phyloP scores from a whole-genome alignment of 192 early-diverging fungal species.

The Coemansia sp. region DNA sequence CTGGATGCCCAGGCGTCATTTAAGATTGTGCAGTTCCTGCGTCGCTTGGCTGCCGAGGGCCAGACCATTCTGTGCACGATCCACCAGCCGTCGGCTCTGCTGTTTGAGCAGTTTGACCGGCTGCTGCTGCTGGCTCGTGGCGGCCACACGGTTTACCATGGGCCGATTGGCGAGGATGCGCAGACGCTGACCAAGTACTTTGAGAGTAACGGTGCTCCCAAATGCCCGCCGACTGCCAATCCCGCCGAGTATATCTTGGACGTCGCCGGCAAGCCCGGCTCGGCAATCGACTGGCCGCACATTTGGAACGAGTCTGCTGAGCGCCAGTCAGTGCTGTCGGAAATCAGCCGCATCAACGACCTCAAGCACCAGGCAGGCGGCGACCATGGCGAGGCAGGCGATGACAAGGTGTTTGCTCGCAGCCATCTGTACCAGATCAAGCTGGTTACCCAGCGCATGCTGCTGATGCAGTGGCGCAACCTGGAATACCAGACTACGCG shows the following conservation, averaged over 20 bases:
- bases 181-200: constrained; percentile 69
- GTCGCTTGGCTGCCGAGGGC: constrained; percentile 56
- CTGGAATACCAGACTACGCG: constrained; percentile 68
- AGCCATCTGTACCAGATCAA: constrained; percentile 50
- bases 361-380: constrained; percentile 5
- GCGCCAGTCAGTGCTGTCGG: constrained; percentile 32
- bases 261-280: constrained; percentile 59
- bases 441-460: constrained; percentile 64
- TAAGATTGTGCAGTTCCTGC: constrained; percentile 67
- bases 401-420: constrained; percentile 32
- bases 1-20: constrained; percentile 66
- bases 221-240: constrained; percentile 65
- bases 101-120: constrained; percentile 77
- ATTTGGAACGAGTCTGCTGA: constrained; percentile 65
- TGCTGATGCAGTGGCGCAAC: constrained; percentile 65
- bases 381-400: constrained; percentile 20
- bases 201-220: constrained; percentile 69
- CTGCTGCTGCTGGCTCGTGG: constrained; percentile 69
- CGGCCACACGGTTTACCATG: constrained; percentile 76
- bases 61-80: constrained; percentile 70
- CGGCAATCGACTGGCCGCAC: constrained; percentile 66
- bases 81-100: constrained; percentile 70
- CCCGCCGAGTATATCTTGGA: constrained; percentile 86
- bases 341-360: constrained; percentile 55
- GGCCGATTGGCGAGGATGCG: constrained; percentile 69